Conservation (phyloP, 176 grass and related monocot genomes). For the Bonia amplexicaulis region DNA sequence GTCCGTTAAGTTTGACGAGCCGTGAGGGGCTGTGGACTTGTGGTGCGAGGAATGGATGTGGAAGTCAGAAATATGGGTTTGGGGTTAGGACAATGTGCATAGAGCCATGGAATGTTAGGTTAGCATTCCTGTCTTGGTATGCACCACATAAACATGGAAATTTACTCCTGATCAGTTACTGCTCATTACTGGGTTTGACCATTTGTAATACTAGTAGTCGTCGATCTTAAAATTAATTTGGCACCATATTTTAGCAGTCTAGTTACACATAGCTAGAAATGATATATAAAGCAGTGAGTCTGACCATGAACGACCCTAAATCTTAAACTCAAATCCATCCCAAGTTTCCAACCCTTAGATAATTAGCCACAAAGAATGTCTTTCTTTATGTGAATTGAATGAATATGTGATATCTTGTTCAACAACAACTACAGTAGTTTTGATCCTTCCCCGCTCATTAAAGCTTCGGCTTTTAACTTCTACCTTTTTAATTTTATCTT, state of each 20-base stretch:
- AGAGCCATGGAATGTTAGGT: conserved; percentile 8
- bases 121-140: neutral
- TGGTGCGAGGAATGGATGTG: neutral
- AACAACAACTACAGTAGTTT: neutral
- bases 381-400: neutral
- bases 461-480: too few relatives aligned
- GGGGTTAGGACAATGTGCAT: neutral
- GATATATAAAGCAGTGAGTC: neutral
- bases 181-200: neutral
- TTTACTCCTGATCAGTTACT: neutral
- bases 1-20: neutral
- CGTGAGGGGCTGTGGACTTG: neutral
- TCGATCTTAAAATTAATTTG: neutral
- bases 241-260: neutral
- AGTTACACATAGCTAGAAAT: neutral
- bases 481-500: too few relatives aligned
- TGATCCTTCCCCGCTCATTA: too few relatives aligned
- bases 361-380: neutral
- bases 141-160: neutral
- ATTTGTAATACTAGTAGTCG: neutral
- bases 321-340: neutral
- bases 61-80: neutral
- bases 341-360: neutral
- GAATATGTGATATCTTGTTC: too few relatives aligned
- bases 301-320: neutral